Conservation (phyloP, 805 yeast species). For the Candida vartiovaarae region DNA sequence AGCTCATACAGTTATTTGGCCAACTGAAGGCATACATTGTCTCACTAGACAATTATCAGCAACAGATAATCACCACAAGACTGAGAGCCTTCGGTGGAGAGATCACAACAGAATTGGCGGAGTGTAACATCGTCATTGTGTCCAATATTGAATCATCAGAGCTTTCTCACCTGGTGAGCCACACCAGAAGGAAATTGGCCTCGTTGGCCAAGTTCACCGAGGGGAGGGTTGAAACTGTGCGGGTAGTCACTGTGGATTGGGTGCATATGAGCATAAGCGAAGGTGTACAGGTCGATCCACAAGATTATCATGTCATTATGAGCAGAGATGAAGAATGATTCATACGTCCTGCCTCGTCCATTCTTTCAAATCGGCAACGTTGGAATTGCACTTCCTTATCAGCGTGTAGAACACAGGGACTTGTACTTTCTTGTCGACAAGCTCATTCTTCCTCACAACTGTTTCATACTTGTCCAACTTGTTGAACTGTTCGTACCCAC, state of each 20-base stretch:
- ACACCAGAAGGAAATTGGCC: conserved; percentile 9
- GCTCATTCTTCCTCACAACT: conserved; percentile 9
- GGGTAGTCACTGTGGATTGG: conserved; percentile 34
- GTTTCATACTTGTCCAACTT: conserved; percentile 18
- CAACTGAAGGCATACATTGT: conserved; percentile 26
- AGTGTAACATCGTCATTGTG: conserved; percentile 36
- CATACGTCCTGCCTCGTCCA: conserved; percentile 16
- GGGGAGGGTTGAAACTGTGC: conserved; percentile 19
- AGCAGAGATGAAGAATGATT: conserved; percentile 1
- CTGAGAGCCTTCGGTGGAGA: conserved; percentile 41
- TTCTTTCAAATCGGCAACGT: conserved; percentile 4
- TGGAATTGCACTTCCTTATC: conserved; percentile 4
- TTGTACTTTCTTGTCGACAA: conserved; percentile 15
- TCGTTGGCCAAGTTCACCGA: conserved; percentile 1
- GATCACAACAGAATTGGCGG: conserved; percentile 21
- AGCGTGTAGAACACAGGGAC: conserved; percentile 18
- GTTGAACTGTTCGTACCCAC: conserved; percentile 16
- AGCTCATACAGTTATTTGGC: conserved; percentile 27
- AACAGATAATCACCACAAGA: conserved; percentile 11
- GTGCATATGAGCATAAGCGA: conserved; percentile 27
- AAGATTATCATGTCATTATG: conserved; percentile 19
- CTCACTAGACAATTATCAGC: conserved; percentile 4
- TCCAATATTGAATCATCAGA: conserved; percentile 9
- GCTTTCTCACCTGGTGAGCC: not conserved
- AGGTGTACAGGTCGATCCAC: conserved; percentile 25